Conservation (phyloP, 1,139 yeast species). For the Taphrina populina region DNA sequence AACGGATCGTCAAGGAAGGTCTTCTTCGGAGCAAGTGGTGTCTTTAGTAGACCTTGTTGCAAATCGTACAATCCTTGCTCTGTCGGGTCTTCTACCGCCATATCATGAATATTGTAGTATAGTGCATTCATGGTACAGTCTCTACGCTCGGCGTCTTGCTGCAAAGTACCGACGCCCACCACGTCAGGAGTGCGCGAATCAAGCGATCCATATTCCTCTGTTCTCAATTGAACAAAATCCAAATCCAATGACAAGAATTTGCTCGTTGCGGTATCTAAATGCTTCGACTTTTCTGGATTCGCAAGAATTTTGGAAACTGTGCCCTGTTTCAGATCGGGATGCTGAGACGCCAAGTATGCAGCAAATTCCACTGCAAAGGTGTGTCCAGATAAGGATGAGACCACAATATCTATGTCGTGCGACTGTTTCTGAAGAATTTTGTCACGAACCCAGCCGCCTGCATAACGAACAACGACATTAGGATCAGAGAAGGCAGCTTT, state of each 20-base stretch:
- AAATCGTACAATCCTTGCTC: conserved; percentile 71
- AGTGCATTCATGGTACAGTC: conserved; percentile 92
- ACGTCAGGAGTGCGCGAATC: conserved; percentile 73
- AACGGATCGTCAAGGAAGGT: conserved; percentile 94
- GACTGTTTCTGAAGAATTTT: conserved; percentile 75
- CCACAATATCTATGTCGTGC: conserved; percentile 88
- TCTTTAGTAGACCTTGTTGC: conserved; percentile 65
- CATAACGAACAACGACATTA: conserved; percentile 57
- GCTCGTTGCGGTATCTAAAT: conserved; percentile 93
- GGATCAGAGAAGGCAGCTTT: conserved; percentile 10
- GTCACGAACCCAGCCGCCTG: conserved; percentile 99
- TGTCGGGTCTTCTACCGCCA: conserved; percentile 79
- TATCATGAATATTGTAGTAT: conserved; percentile 72
- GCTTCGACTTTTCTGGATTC: conserved; percentile 94
- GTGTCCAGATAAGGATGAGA: conserved; percentile 79
- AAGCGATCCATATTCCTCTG: conserved; percentile 67
- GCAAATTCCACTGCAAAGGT: conserved; percentile 73
- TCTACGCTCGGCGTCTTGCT: conserved; percentile 85
- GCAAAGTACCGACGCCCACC: conserved; percentile 75
- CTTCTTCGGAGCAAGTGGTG: conserved; percentile 79
- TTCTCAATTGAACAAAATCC: conserved; percentile 87
- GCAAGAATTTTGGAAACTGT: conserved; percentile 77
- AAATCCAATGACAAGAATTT: conserved; percentile 75
- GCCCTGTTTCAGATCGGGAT: conserved; percentile 45
- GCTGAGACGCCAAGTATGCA: conserved; percentile 43